These are phyloP conservation scores for Diutina rugosa DNA, from an alignment of 1,139 yeast species.

Conservation along the genomic window DNA sequence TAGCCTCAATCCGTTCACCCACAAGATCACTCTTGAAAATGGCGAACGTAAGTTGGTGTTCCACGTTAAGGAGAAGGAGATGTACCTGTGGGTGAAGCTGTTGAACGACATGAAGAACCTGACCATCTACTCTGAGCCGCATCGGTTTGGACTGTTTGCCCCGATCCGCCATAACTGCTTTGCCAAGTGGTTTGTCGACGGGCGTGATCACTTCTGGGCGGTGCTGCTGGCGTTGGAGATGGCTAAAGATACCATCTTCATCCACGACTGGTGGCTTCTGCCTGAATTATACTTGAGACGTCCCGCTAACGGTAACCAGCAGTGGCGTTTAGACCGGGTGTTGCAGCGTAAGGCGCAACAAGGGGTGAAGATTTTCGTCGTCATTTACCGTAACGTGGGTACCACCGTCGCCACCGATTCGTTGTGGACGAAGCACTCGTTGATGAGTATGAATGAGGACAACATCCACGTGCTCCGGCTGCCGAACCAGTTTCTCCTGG, in stretches of 20 bases:
- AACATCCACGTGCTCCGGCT: constrained; percentile 88
- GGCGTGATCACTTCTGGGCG: constrained; percentile 94
- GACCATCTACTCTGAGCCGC: constrained; percentile 57
- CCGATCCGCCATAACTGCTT: constrained; percentile 76
- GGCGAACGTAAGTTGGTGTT: constrained; percentile 67
- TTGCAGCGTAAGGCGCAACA: constrained; percentile 84
- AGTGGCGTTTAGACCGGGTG: constrained; percentile 83
- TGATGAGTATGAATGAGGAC: constrained; percentile 65
- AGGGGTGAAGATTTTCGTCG: constrained; percentile 88
- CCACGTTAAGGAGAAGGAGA: constrained; percentile 56
- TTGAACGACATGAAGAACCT: constrained; percentile 55
- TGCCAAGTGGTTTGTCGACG: constrained; percentile 98
- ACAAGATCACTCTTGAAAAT: constrained; percentile 58
- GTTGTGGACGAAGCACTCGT: constrained; percentile 83
- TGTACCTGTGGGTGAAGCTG: constrained; percentile 67
- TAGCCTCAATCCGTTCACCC: background rate
- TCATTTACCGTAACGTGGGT: constrained; percentile 92
- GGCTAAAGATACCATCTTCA: constrained; percentile 90
- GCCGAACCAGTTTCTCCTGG: constrained; percentile 89
- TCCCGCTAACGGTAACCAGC: constrained; percentile 92
- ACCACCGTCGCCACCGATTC: constrained; percentile 91
- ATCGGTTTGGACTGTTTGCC: constrained; percentile 85
- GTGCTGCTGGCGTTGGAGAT: constrained; percentile 81
- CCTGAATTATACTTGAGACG: constrained; percentile 89
- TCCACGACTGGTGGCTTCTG: constrained; percentile 98